Base-by-base conservation (phyloP, 805 yeast species). In the Cyberlindnera xylosilytica region DNA sequence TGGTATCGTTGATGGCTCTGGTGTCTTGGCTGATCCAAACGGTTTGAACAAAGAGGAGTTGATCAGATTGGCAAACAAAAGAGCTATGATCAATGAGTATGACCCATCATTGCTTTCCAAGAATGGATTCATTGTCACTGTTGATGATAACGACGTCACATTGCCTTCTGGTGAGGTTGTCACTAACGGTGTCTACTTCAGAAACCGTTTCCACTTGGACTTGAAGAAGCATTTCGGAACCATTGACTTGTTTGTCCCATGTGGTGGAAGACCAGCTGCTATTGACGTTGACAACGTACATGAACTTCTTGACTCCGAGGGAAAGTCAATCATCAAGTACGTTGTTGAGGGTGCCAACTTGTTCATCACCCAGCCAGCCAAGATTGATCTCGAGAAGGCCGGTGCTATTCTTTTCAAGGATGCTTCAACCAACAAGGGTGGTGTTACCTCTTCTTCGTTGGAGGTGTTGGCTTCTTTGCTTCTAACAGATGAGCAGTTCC, bases 191-290 rank as follows among this genome's bases (percentile, higher is more conserved):
- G 82, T 89, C 37, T 76, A 81, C 16, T 93, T 90, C 72, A 81
- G 99, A 70, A 93, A 91, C 68, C 75, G 79, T 31, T 91, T 86
- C 81, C 99, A 91, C 63, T 72, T 87, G 52, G 78, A 80, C 52
- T 62, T 84, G 46, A 76, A 79, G 48, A 81, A 84, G 46, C 75
- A 75, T 47, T 79, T 78, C 57, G 75, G 78, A 34, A 74, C 75
- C 24, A 73, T 89, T 47, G 89, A 88, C 56, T 70, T 91, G 60
- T 90, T 93, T 67, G 97, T 90, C 33, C 99, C 99, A 45, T 91
- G 99, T 68, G 99, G 99, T 65, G 99, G 99, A 54, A 84, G 99
- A 68, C 99, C 99, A 46, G 91, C 87, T 55, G 95, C 98, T 17
- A 81, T 91, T 63, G 95, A 90, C 64, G 79, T 90, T 50, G 83